Conservation (phyloP, 768 basidiomycete species). For the Artomyces pyxidatus region DNA sequence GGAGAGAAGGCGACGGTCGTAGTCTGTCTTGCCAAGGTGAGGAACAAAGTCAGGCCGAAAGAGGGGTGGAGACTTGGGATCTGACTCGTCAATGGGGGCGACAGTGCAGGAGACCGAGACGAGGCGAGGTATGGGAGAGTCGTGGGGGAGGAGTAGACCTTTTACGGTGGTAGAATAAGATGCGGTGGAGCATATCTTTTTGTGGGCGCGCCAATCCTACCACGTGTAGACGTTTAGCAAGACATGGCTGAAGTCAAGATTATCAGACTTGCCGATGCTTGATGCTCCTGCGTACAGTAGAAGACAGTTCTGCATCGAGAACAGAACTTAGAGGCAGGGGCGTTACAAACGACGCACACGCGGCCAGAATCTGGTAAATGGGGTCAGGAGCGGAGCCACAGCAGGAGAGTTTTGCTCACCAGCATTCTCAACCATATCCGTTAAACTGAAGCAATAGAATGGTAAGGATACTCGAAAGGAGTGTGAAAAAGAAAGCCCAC, state of each 20-base stretch:
- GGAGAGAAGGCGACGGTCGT: not conserved
- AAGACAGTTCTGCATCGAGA: not conserved
- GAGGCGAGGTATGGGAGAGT: not conserved
- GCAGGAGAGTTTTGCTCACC: too few species aligned
- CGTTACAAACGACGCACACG: not conserved
- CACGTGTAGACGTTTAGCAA: not conserved
- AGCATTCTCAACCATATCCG: too few species aligned
- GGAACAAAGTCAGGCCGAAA: not conserved
- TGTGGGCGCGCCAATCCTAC: slow-evolving; percentile 5
- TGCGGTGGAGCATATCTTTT: not conserved
- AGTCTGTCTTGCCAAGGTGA: not conserved
- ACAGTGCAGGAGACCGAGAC: not conserved
- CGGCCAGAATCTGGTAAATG: too few species aligned
- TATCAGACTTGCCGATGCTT: not conserved
- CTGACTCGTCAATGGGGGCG: not conserved
- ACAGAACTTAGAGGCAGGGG: not conserved
- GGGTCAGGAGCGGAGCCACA: too few species aligned
- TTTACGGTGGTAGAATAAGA: not conserved
- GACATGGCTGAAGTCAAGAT: not conserved
- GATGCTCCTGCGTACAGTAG: not conserved
- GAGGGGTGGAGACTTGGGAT: not conserved
- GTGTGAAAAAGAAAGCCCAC: too few species aligned
- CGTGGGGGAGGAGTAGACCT: slow-evolving; percentile 1
- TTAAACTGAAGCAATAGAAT: too few species aligned
- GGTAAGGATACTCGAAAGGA: too few species aligned